phyloP scores from a whole-genome alignment of 768 basidiomycete species.

The Lactarius vividus region DNA sequence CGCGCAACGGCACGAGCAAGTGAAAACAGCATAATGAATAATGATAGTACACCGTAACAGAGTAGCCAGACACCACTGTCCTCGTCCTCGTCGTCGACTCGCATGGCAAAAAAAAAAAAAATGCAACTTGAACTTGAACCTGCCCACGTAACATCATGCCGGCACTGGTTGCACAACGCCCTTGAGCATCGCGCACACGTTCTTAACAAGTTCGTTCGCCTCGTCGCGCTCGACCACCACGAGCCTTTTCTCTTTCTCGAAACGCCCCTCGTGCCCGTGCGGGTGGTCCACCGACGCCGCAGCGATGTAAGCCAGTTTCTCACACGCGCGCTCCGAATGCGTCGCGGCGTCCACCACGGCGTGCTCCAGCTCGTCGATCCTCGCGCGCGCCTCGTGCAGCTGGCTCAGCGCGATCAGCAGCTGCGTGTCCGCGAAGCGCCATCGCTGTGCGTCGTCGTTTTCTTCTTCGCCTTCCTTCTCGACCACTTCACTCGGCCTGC shows the following conservation, averaged over 20 bases:
- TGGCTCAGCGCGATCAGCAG: slow-evolving; percentile 14
- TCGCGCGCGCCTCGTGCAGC: slow-evolving; percentile 11
- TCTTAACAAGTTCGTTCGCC: slow-evolving; percentile 18
- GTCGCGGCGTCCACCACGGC: slow-evolving; percentile 12
- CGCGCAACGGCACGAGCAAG: not conserved
- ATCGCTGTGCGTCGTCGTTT: not conserved
- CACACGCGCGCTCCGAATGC: slow-evolving; percentile 17
- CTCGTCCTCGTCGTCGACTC: not conserved
- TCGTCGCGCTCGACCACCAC: slow-evolving; percentile 13
- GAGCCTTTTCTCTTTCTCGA: slow-evolving; percentile 14
- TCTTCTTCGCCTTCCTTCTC: too few species aligned
- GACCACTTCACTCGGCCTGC: too few species aligned
- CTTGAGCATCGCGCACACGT: slow-evolving; percentile 17
- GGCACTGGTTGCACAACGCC: slow-evolving; percentile 12
- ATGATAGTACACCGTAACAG: not conserved
- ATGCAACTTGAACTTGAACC: too few species aligned
- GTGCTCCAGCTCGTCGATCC: slow-evolving; percentile 22
- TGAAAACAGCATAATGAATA: slow-evolving; percentile 1
- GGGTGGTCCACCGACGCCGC: not conserved
- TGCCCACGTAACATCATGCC: not conserved
- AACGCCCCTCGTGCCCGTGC: not conserved
- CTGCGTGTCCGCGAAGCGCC: slow-evolving; percentile 4
- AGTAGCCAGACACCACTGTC: not conserved
- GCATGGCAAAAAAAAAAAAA: not conserved
- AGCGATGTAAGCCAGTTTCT: slow-evolving; percentile 18